phyloP scores from a whole-genome alignment of 176 grass and related monocot species.

The Bothriochloa decipiens region DNA sequence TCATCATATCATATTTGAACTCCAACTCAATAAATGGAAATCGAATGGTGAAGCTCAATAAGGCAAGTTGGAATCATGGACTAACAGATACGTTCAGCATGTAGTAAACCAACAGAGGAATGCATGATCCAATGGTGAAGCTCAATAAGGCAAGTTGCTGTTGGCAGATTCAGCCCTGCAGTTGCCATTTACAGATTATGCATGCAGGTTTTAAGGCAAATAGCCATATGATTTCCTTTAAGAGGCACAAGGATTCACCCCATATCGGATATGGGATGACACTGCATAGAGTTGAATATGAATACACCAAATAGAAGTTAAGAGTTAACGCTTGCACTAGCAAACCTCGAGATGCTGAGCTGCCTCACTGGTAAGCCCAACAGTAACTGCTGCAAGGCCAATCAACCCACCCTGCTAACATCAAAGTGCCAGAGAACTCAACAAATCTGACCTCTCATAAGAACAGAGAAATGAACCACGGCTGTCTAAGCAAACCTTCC shows the following conservation, averaged over 20 bases:
- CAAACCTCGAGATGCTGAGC: conserved; percentile 92
- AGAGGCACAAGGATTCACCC: neutral
- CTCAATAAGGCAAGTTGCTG: neutral
- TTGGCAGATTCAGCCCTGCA: neutral
- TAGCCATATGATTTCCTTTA: neutral
- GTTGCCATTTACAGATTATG: conserved; percentile 11
- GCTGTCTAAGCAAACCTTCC: conserved; percentile 71
- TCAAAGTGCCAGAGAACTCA: conserved; percentile 25
- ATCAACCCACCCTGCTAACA: conserved; percentile 93
- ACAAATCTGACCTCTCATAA: conserved; percentile 39
- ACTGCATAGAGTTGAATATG: neutral
- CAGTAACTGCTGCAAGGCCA: conserved; percentile 90
- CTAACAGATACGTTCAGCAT: conserved; percentile 4
- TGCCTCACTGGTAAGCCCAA: conserved; percentile 86
- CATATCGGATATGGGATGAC: neutral
- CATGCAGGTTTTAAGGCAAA: conserved; percentile 13
- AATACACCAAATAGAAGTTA: conserved; percentile 19
- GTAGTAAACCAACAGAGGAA: neutral
- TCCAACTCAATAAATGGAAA: conserved; percentile 18
- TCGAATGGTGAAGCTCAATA: neutral
- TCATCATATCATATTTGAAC: neutral
- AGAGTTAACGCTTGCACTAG: neutral
- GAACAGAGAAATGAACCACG: neutral
- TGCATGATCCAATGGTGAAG: conserved; percentile 15
- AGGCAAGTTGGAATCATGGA: conserved; percentile 7